phyloP scores from a whole-genome alignment of 2,329 filamentous ascomycete genomes.

The Chrysoporthe austroafricana region DNA sequence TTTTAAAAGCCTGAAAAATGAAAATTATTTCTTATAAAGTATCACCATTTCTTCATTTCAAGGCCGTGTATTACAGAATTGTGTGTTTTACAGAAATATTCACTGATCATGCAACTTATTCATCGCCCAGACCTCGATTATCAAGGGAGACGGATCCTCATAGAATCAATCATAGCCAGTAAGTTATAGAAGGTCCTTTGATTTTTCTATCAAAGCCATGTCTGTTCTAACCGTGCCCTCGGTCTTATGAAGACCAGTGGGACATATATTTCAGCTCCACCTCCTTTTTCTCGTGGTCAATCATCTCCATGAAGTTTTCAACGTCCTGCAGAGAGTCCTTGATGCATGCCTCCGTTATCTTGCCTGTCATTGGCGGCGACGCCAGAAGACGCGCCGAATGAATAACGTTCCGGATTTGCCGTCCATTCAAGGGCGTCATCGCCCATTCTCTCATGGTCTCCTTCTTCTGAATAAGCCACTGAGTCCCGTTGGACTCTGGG shows the following conservation, averaged over 20 bases:
- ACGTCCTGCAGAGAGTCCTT: background rate
- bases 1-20: too few species aligned
- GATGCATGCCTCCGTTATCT: background rate
- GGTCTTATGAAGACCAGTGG: background rate
- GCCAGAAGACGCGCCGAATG: background rate
- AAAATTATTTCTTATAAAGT: too few species aligned
- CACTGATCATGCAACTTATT: too few species aligned
- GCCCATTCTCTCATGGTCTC: background rate
- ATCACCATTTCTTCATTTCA: too few species aligned
- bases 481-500: background rate
- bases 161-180: too few species aligned
- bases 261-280: conserved; percentile 1
- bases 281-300: background rate
- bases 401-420: conserved; percentile 3
- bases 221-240: too few species aligned
- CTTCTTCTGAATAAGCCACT: background rate
- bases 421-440: background rate
- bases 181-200: too few species aligned
- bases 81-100: too few species aligned
- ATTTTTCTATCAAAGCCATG: too few species aligned
- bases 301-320: background rate
- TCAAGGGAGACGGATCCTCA: too few species aligned
- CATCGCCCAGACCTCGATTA: too few species aligned
- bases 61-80: rapidly evolving
- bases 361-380: background rate